These are phyloP conservation scores for Stagonosporopsis tanaceti DNA, from an alignment of 2,329 filamentous ascomycete genomes.

Conservation along the genomic window DNA sequence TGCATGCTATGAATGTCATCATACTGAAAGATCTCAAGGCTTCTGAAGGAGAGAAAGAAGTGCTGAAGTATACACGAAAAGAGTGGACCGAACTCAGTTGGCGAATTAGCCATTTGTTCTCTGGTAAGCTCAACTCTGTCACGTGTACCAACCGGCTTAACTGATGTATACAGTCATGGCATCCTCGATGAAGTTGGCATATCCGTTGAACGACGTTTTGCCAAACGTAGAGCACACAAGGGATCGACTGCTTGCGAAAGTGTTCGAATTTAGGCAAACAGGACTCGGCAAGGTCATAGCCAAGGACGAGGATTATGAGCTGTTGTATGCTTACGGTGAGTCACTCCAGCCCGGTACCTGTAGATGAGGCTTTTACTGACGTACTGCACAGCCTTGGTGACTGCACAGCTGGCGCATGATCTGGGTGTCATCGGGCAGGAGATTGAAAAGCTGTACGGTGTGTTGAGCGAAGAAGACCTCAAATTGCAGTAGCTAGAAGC, in stretches of 20 bases:
- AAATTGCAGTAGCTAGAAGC: conserved; percentile 54
- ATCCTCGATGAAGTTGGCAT: conserved; percentile 92
- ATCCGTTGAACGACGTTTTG: conserved; percentile 87
- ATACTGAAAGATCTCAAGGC: conserved; percentile 80
- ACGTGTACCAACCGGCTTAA: background rate
- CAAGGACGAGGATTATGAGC: conserved; percentile 83
- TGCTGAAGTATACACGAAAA: conserved; percentile 78
- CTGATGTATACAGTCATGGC: conserved; percentile 71
- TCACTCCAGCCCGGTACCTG: conserved; percentile 17
- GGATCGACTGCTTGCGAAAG: conserved; percentile 83
- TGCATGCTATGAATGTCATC: conserved; percentile 95
- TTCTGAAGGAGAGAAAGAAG: conserved; percentile 79
- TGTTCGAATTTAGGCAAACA: conserved; percentile 84
- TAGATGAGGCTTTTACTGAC: conserved; percentile 5
- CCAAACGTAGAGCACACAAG: conserved; percentile 82
- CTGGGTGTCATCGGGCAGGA: conserved; percentile 63
- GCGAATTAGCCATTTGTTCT: conserved; percentile 86
- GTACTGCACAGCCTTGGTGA: conserved; percentile 63
- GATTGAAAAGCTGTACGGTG: conserved; percentile 67
- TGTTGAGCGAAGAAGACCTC: conserved; percentile 67
- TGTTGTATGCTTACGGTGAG: conserved; percentile 88
- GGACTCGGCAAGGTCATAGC: conserved; percentile 60
- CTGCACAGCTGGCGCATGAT: conserved; percentile 65
- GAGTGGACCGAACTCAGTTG: conserved; percentile 85
- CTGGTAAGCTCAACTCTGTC: conserved; percentile 53